Base-by-base conservation (phyloP, 495 filamentous ascomycete genomes). In the Talaromyces proteolyticus region DNA sequence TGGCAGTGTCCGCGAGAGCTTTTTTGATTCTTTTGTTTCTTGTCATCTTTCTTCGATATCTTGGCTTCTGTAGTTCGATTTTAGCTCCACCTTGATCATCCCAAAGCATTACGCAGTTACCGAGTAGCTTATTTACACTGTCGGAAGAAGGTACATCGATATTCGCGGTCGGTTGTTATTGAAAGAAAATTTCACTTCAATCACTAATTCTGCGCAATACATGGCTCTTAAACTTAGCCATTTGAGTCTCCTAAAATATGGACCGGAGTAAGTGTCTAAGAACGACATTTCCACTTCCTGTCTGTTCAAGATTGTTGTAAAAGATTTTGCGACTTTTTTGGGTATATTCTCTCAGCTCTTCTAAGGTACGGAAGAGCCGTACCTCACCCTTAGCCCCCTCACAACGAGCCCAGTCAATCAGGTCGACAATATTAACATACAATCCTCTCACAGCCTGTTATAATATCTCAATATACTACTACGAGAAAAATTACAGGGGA, bases 401-500 rank as follows among this genome's bases (percentile, higher is more conserved):
- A 17, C 40, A 25, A 17, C 53, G 56, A 18, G 49, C 56, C 53
- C 56, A 61, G 19, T 57, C 42, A 41, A 61, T 54, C 18, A 61
- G 48, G 50, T 61, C 53, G 45, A 59, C 49, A 23, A 61, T 59
- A 26, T 59, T 59, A 24, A 59, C 49, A 24, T 44, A 46, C 2
- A 51, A 17, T 16, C 43, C 49, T 17, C 36, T 41, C 3, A 55
- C 34, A 41, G 36, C 43, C 53, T 55, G 16, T 4, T 16, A 29
- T 16, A 4, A 10, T 37, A 4, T 17, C 18, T 54, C 20, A 48
- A 26, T 42, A 21, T 10, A 24, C 29, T 14, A 25, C 26, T 16
- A 25, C 49, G 4, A 16, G 1, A 18, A 26, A 36, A 11, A 38
- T 5, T 47, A 12, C 8, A 2, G 8, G 20, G 7, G 26, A 38